phyloP scores from a whole-genome alignment of 257 asterid species.

The Capsicum pubescens region DNA sequence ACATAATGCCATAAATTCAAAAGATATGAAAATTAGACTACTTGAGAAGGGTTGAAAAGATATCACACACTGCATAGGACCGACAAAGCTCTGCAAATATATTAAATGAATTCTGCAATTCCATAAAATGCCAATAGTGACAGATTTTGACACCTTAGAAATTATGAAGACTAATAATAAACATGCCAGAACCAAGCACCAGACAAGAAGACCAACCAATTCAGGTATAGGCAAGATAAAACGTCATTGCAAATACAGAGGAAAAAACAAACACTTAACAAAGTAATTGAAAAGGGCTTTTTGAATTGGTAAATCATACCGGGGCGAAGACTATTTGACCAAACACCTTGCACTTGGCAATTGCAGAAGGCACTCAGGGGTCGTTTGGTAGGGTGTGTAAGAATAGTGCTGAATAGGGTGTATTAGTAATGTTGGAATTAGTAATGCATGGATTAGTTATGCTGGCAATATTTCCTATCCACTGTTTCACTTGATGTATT shows the following conservation, averaged over 20 bases:
- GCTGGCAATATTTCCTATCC: too few relatives aligned
- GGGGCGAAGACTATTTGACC: too few relatives aligned
- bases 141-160: conserved; percentile 25
- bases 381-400: too few relatives aligned
- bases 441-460: too few relatives aligned
- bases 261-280: neutral
- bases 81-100: conserved; percentile 10
- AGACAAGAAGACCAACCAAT: neutral
- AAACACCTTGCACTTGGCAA: neutral
- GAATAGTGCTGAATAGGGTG: too few relatives aligned
- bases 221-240: conserved; percentile 6
- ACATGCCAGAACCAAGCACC: neutral
- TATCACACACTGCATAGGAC: neutral
- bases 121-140: conserved; percentile 16
- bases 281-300: conserved; percentile 3
- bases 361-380: neutral
- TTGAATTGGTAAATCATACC: neutral
- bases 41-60: neutral
- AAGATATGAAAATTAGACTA: neutral
- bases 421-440: too few relatives aligned
- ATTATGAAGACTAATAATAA: neutral
- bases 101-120: neutral
- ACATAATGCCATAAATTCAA: neutral
- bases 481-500: too few relatives aligned
- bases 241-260: neutral